Evolutionary conservation across 257 asterid genomes (phyloP).

Genomic region (Scutellaria minor): DNA sequence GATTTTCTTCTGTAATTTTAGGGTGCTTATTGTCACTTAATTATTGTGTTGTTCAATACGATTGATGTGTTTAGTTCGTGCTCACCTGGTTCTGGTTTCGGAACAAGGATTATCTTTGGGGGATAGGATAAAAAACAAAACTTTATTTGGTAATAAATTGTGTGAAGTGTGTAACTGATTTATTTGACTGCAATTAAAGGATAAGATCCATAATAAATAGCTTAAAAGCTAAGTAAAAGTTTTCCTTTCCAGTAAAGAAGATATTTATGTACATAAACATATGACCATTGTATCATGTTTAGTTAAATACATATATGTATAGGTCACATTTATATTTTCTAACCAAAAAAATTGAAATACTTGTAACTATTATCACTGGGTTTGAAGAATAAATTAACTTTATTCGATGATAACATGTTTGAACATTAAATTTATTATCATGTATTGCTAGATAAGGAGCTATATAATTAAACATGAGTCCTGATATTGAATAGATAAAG

Average conservation of each 20-base stretch:
- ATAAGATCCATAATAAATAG: neutral
- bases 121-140: neutral
- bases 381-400: neutral
- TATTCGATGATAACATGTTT: neutral
- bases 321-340: neutral
- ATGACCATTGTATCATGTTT: neutral
- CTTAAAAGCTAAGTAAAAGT: neutral
- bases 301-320: neutral
- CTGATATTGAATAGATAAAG: neutral
- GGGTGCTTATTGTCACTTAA: neutral
- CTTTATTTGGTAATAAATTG: conserved; percentile 1
- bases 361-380: neutral
- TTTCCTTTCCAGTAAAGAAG: neutral
- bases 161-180: neutral
- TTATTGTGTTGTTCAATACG: neutral
- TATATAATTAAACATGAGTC: conserved; percentile 3
- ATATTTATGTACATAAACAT: neutral
- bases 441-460: neutral
- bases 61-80: neutral
- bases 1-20: neutral
- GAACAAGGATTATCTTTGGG: conserved; percentile 6
- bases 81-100: neutral
- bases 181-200: neutral
- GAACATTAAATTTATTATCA: neutral
- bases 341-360: neutral